These are phyloP conservation scores for Aquilaria malaccensis DNA, from an alignment of 345 rosid species.

Conservation along the genomic window DNA sequence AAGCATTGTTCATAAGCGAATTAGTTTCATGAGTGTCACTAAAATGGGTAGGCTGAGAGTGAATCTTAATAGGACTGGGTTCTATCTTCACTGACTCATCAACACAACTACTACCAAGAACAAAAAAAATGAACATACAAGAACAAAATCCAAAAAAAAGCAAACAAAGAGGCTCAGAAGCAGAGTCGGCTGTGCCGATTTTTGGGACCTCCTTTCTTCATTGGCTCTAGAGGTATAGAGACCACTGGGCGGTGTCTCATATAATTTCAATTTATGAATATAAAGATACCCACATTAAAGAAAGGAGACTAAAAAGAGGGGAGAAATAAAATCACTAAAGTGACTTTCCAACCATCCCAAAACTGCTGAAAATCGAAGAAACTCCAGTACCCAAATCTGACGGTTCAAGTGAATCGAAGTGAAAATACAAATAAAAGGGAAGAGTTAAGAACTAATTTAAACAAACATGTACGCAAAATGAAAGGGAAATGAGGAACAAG, in stretches of 20 bases:
- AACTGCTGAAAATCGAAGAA: not conserved
- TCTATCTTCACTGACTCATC: slow-evolving; percentile 29
- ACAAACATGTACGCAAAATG: no score
- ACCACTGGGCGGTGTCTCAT: slow-evolving; percentile 66
- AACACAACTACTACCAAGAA: slow-evolving; percentile 32
- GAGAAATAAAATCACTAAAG: slow-evolving; percentile 8
- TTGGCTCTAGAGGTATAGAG: slow-evolving; percentile 28
- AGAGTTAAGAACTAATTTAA: no score
- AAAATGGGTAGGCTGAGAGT: slow-evolving; percentile 19
- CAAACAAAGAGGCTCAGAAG: slow-evolving; percentile 42
- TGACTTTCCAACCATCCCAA: slow-evolving; percentile 10
- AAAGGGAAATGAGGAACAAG: no score
- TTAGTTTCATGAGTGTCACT: slow-evolving; percentile 16
- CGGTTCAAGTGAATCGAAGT: not conserved
- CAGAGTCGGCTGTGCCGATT: slow-evolving; percentile 47
- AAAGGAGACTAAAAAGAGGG: not conserved
- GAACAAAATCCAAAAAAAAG: slow-evolving; percentile 57
- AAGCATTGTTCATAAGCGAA: not conserved
- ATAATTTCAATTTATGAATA: no score
- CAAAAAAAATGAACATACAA: slow-evolving; percentile 58
- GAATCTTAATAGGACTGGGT: slow-evolving; percentile 15
- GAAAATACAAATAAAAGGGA: not conserved
- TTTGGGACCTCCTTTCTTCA: slow-evolving; percentile 58
- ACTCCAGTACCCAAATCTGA: not conserved
- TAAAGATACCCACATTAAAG: slow-evolving; percentile 16